phyloP scores from a whole-genome alignment of 2,329 filamentous ascomycete species.

The Rugonectria rugulosa region DNA sequence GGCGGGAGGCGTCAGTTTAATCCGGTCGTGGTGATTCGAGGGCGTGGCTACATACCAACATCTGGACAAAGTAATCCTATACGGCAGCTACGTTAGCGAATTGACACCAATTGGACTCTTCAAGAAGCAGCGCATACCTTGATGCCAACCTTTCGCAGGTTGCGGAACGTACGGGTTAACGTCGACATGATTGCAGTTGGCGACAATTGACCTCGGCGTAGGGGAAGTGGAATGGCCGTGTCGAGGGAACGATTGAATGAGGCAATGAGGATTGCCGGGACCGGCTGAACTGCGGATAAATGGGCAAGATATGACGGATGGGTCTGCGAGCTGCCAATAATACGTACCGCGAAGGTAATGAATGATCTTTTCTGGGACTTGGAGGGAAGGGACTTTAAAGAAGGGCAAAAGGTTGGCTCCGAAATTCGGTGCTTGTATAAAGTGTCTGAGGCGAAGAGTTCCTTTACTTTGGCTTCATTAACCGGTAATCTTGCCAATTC shows the following conservation, averaged over 20 bases:
- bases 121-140: conserved; percentile 66
- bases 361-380: conserved; percentile 30
- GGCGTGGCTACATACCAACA: conserved; percentile 74
- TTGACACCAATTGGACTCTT: conserved; percentile 1
- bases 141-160: conserved; percentile 85
- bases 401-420: not conserved
- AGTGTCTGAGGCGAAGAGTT: no score
- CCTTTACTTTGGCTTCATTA: no score
- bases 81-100: conserved; percentile 29
- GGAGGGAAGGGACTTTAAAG: conserved; percentile 2
- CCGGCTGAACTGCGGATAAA: conserved; percentile 44
- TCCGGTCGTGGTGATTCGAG: conserved; percentile 31
- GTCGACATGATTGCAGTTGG: conserved; percentile 80
- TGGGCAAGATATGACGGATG: not conserved
- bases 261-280: conserved; percentile 32
- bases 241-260: conserved; percentile 22
- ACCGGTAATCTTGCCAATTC: not conserved
- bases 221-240: conserved; percentile 17
- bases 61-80: conserved; percentile 89
- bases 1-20: conserved; percentile 32
- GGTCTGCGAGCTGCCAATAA: conserved; percentile 29
- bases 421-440: not conserved
- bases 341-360: conserved; percentile 26
- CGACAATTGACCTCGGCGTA: conserved; percentile 39
- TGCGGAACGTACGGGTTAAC: conserved; percentile 82